Conservation (phyloP, 768 basidiomycete species). For the Hericium coralloides region DNA sequence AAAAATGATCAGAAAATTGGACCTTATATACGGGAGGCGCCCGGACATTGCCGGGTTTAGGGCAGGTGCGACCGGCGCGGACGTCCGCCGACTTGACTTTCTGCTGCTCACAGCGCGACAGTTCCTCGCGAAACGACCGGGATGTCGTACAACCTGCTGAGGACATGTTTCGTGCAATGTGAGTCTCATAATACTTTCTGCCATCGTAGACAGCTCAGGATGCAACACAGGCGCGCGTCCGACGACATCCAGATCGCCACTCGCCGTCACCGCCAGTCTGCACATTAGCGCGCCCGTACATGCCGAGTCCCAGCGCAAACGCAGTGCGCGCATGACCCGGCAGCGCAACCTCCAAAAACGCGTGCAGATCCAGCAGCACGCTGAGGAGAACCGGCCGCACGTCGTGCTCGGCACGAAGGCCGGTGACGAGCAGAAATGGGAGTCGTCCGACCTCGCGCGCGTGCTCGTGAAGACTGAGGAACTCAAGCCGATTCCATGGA, state of each 20-base stretch:
- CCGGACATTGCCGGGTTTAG: background rate
- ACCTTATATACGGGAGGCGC: background rate
- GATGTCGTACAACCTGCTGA: background rate
- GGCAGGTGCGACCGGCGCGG: background rate
- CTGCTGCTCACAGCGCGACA: background rate
- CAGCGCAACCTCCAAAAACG: slow-evolving; percentile 39
- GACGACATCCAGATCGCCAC: slow-evolving; percentile 31
- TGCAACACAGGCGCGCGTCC: slow-evolving; percentile 10
- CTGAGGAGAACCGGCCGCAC: slow-evolving; percentile 40
- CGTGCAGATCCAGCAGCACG: slow-evolving; percentile 30
- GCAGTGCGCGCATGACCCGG: slow-evolving; percentile 27
- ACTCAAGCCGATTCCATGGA: slow-evolving; percentile 1
- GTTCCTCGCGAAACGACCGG: no score
- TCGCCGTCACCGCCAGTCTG: slow-evolving; percentile 25
- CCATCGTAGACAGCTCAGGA: background rate
- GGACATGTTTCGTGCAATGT: background rate
- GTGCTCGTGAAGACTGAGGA: slow-evolving; percentile 28
- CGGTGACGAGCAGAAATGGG: slow-evolving; percentile 62
- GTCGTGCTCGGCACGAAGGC: slow-evolving; percentile 68
- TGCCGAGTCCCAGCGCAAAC: slow-evolving; percentile 23
- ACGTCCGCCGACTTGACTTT: background rate
- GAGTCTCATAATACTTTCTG: background rate
- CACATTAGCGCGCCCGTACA: slow-evolving; percentile 39
- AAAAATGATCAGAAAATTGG: background rate
- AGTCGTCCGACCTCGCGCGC: slow-evolving; percentile 52